Conservation (phyloP, 768 basidiomycete species). For the Hericium coralloides region DNA sequence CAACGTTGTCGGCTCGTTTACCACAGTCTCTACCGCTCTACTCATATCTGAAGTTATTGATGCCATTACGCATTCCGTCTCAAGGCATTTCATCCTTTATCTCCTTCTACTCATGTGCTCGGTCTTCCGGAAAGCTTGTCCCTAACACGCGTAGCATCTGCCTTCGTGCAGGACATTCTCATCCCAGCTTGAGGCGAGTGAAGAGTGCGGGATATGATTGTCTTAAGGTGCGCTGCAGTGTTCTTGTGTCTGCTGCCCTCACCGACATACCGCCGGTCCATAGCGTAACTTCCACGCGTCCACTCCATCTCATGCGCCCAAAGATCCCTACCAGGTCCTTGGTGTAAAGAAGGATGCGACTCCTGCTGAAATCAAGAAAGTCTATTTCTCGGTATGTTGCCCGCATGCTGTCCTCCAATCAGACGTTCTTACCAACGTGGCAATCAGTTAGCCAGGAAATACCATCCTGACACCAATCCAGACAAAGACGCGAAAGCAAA, state of each 20-base stretch:
- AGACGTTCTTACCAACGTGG: conserved; percentile 5
- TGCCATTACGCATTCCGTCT: conserved; percentile 39
- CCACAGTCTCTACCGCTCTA: neutral
- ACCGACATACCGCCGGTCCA: conserved; percentile 2
- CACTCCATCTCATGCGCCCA: conserved; percentile 39
- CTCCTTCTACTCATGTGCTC: conserved; percentile 49
- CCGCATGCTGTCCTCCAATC: conserved; percentile 4
- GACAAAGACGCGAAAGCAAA: conserved; percentile 85
- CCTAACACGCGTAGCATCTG: conserved; percentile 2
- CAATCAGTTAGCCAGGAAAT: conserved; percentile 90
- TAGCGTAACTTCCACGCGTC: conserved; percentile 78
- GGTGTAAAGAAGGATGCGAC: conserved; percentile 82
- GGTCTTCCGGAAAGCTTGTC: conserved; percentile 15
- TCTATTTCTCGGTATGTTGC: conserved; percentile 80
- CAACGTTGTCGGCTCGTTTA: neutral
- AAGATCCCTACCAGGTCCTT: conserved; percentile 87
- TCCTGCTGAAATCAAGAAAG: conserved; percentile 90
- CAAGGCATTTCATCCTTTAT: conserved; percentile 16
- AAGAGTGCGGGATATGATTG: conserved; percentile 4
- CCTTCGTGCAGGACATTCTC: neutral
- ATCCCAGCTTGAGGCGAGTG: neutral
- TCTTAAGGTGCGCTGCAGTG: conserved; percentile 5
- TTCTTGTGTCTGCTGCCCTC: conserved; percentile 1
- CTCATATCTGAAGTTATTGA: conserved; percentile 17
- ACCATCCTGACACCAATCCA: conserved; percentile 95